Conservation (phyloP, 1,139 yeast genomes). For the Torulaspora globosa region DNA sequence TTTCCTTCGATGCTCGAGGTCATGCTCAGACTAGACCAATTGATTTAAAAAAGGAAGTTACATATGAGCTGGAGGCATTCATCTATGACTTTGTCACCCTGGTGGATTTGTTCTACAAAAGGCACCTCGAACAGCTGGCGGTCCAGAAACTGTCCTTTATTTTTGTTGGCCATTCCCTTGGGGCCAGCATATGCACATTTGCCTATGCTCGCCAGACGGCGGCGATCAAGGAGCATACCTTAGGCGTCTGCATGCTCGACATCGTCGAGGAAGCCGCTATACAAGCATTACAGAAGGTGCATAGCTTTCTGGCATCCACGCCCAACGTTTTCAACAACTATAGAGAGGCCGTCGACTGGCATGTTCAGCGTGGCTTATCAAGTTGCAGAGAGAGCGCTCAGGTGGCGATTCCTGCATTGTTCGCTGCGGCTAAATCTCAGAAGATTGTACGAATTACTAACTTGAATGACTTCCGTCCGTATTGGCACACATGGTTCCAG, state of each 20-base stretch:
- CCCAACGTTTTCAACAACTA: conserved; percentile 56
- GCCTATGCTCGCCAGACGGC: conserved; percentile 37
- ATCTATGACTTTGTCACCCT: conserved; percentile 55
- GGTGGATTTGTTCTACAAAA: conserved; percentile 40
- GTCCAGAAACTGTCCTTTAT: conserved; percentile 39
- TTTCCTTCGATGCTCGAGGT: conserved; percentile 77
- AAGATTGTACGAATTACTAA: conserved; percentile 60
- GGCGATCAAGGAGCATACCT: conserved; percentile 35
- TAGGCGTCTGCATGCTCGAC: conserved; percentile 76
- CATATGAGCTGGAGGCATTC: conserved; percentile 51
- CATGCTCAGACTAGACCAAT: conserved; percentile 57
- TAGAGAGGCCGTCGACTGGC: conserved; percentile 78
- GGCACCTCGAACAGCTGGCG: conserved; percentile 31
- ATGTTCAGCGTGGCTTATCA: conserved; percentile 51
- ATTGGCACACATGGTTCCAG: conserved; percentile 80
- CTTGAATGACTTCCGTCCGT: conserved; percentile 54
- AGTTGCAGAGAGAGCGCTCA: conserved; percentile 59
- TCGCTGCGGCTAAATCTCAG: conserved; percentile 33
- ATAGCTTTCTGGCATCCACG: conserved; percentile 53
- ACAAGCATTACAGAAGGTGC: conserved; percentile 63
- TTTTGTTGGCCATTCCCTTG: conserved; percentile 85
- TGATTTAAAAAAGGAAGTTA: conserved; percentile 32
- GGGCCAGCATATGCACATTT: conserved; percentile 77
- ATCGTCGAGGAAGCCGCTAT: conserved; percentile 93
- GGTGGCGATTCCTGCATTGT: conserved; percentile 71